phyloP scores from a whole-genome alignment of 148 eudicot species.

The Silene conica region DNA sequence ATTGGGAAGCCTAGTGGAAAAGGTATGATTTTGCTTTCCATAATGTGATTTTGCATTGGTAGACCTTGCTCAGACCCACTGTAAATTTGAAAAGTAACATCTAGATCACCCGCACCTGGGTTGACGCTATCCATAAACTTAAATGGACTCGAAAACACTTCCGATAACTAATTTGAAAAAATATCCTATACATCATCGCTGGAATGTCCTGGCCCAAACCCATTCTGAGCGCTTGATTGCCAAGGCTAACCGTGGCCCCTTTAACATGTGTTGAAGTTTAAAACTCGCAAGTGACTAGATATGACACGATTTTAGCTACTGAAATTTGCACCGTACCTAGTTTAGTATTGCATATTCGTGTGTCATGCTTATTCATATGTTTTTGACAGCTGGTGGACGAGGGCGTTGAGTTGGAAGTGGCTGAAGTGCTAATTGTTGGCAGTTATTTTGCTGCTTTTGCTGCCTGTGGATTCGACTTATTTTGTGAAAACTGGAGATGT shows the following conservation, averaged over 20 bases:
- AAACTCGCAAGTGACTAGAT: too few relatives aligned
- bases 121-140: background rate
- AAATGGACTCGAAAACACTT: too few relatives aligned
- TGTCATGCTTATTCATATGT: background rate
- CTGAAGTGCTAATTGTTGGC: background rate
- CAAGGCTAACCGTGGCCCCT: too few relatives aligned
- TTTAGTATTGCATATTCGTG: too few relatives aligned
- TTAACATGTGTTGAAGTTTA: too few relatives aligned
- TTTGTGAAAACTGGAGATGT: slow-evolving; percentile 1
- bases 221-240: too few relatives aligned
- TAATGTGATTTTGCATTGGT: background rate
- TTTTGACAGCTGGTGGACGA: slow-evolving; percentile 30
- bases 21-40: slow-evolving; percentile 32
- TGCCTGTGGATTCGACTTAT: slow-evolving; percentile 14
- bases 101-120: background rate
- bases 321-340: background rate
- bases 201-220: too few relatives aligned
- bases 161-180: too few relatives aligned
- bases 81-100: too few relatives aligned
- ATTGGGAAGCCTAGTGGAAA: slow-evolving; percentile 47
- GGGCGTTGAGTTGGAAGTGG: slow-evolving; percentile 27
- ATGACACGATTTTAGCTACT: too few relatives aligned
- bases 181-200: too few relatives aligned
- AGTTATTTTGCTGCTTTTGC: slow-evolving; percentile 15
- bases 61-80: too few relatives aligned